A percentile compares a stretch with the other conserved stretches of the same genome.
phyloP scores from a whole-genome alignment of 352 stramenopile genomes.

The Pythium biforme region DNA sequence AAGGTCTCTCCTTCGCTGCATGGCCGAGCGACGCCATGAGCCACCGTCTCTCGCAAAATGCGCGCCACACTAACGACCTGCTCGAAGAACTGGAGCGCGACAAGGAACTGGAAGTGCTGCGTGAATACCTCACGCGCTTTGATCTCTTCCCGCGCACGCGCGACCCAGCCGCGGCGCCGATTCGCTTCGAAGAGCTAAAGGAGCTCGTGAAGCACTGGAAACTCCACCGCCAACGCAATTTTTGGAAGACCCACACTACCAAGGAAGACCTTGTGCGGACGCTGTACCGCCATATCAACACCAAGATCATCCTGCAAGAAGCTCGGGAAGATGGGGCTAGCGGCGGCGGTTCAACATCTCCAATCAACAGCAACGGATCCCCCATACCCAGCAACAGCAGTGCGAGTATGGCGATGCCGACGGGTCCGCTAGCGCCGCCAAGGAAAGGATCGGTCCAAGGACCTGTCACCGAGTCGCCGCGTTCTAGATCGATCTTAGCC shows the following conservation, averaged over 20 bases:
- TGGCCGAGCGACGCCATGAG: slow-evolving; percentile 43
- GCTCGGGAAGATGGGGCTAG: slow-evolving; percentile 35
- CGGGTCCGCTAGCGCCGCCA: slow-evolving; percentile 36
- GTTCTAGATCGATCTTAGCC: slow-evolving; percentile 52
- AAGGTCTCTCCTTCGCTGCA: neutral
- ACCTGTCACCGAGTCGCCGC: slow-evolving; percentile 41
- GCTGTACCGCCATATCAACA: slow-evolving; percentile 86
- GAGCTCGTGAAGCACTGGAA: slow-evolving; percentile 91
- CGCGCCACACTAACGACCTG: slow-evolving; percentile 74
- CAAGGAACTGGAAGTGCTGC: slow-evolving; percentile 85
- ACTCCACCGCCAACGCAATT: slow-evolving; percentile 85
- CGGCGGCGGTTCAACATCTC: slow-evolving; percentile 5
- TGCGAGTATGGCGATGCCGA: slow-evolving; percentile 1
- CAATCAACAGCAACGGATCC: neutral
- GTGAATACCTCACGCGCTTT: slow-evolving; percentile 80
- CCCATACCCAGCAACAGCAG: neutral
- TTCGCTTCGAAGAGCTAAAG: slow-evolving; percentile 91
- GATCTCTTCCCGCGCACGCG: slow-evolving; percentile 75
- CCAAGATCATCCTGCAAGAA: slow-evolving; percentile 78
- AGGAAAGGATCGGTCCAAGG: slow-evolving; percentile 33
- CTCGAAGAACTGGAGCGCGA: slow-evolving; percentile 84
- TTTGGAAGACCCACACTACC: slow-evolving; percentile 89
- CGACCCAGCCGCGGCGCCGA: slow-evolving; percentile 68
- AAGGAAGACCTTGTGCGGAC: slow-evolving; percentile 88
- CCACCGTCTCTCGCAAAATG: slow-evolving; percentile 81